phyloP scores from a whole-genome alignment of 1,284 basidiomycete species.

The Pyrrhoderma noxium region DNA sequence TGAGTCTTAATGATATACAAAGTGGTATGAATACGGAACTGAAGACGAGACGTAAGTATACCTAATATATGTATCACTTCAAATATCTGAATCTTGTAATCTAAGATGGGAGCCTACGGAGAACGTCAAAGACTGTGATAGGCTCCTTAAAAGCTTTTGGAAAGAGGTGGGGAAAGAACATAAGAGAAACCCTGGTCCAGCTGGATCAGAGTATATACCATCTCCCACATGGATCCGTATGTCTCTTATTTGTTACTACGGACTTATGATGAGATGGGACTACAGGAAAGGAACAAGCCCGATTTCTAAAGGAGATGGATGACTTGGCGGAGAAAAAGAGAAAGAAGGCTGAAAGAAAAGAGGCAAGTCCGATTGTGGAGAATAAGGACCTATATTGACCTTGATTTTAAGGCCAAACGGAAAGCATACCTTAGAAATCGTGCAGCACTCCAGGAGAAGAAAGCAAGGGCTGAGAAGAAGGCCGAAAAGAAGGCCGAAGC shows the following conservation, averaged over 20 bases:
- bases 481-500: slow-evolving; percentile 22
- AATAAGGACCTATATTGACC: no score
- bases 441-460: no score
- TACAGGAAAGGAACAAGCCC: slow-evolving; percentile 34
- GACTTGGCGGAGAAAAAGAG: slow-evolving; percentile 19
- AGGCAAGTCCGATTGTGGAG: background rate
- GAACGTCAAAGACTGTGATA: slow-evolving; percentile 47
- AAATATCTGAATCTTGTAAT: no score
- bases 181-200: slow-evolving; percentile 35
- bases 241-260: slow-evolving; percentile 10
- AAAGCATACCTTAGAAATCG: no score
- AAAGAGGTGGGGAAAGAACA: slow-evolving; percentile 49
- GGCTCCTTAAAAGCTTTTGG: slow-evolving; percentile 58
- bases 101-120: slow-evolving; percentile 60
- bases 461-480: slow-evolving; percentile 23
- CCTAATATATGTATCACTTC: slow-evolving; percentile 5
- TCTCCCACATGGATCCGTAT: slow-evolving; percentile 44
- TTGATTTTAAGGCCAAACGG: no score
- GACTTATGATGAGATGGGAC: background rate
- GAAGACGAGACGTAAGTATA: slow-evolving; percentile 38
- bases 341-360: slow-evolving; percentile 19
- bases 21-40: slow-evolving; percentile 47
- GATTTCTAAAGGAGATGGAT: slow-evolving; percentile 37
- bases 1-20: slow-evolving; percentile 7
- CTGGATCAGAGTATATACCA: slow-evolving; percentile 37